Base-by-base conservation (phyloP, 495 filamentous ascomycete genomes). In the Daldinia childiae region DNA sequence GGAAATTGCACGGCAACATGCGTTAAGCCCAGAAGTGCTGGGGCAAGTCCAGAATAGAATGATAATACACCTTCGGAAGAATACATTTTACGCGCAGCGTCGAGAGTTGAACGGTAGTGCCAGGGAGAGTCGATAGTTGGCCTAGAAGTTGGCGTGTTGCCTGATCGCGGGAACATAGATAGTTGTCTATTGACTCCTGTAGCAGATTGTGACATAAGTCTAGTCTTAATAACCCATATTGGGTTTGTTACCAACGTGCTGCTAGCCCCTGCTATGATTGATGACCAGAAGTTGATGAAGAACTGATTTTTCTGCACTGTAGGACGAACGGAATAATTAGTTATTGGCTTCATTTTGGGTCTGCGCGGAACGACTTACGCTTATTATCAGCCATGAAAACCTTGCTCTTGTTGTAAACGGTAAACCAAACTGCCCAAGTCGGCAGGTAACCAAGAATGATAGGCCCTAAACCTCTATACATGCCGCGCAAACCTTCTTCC, bases 191-290 rank as follows among this genome's bases (percentile, higher is more conserved):
- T 72, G 30, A 76, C 73, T 11, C 79, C 76, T 55, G 74, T 68
- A 12, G 72, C 74, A 6, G 88, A 86, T 74, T 98, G 95, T 3
- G 96, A 95, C 95, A 98, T 98, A 41, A 99, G 86, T 66, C 95
- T 87, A 34, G 95, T 99, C 78, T 99, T 99, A 81, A 99, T 97
- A 29, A 99, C 96, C 95, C 95, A 99, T 64, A 99, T 99, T 0
- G 95, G 95, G 79, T 99, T 99, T n/a, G 95, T 99, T 62, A 87
- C 92, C 68, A 98, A 87, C 3, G 96, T 98, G 61, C 93, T 97
- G 78, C 92, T 97, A 61, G 90, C 93, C 17, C 95, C 95, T 34
- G 93, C 95, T 39, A 92, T 88, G 67, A 99, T 86, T 24, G 96
- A 95, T 27, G 96, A 94, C 80, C 84, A 87, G 62, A 88, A 87